Evolutionary conservation across 164 flowering plant species (phyloP), one percentile per base, ranked within the genome.

Genomic region (Berberis thunbergii): DNA sequence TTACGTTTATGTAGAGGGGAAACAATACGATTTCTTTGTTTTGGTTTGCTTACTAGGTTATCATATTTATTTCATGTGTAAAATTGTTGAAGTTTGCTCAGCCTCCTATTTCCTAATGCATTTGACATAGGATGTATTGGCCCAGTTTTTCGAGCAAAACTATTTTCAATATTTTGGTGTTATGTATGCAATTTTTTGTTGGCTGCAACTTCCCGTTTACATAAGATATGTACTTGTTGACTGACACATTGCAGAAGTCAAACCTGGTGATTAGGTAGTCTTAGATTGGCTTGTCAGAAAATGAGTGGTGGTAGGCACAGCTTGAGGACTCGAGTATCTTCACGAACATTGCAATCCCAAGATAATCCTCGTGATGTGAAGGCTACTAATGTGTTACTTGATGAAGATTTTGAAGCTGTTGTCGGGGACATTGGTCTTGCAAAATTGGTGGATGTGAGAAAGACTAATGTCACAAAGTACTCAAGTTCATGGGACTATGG

Each of bases 401-500:
- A 89, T 73, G 87, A 85, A 73, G 86, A 83, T 64, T 86, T 89
- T 77, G 96, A 86, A 77, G 90, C 96, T 41, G 96, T 86, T 53
- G 92, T 89, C 61, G 96, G 96, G 58, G 96, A 88, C 64, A 86
- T 88, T 67, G 96, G 96, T 60, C 64, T 88, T 66, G 91, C 96
- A 43, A 84, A 88, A 76, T 69, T 88, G 65, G 91, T 88, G 40
- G 96, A 88, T 67, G 88, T 86, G 65, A 74, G 89, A 44, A 80
- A 75, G 73, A 84, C 87, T 65, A 86, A 84, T 65, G 89, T 88
- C 56, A 88, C 96, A 7, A 86, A 0, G 26, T 26, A 26, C 91
- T 62, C 91, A 88, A 77, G 89, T 89, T 72, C 88, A 90, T 62
- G 96, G 96, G 49, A 89, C 92, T 43, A 89, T 89, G 92, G 96